These are phyloP conservation scores for Graphilbum sp. DNA, from an alignment of 2,329 filamentous ascomycete genomes.

Conservation along the genomic window DNA sequence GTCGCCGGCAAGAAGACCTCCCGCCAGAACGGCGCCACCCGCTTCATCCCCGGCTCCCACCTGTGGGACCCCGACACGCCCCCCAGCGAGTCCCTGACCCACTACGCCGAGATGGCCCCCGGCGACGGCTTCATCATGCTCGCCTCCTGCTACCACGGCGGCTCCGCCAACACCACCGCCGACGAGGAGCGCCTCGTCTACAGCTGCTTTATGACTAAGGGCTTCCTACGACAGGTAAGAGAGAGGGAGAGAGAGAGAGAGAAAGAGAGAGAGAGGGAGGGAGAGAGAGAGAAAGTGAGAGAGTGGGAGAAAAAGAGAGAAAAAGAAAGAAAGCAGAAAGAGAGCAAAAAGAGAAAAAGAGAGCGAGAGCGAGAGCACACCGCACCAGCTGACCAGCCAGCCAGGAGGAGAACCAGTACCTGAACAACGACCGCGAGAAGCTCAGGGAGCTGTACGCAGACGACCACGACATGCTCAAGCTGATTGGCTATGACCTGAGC, in stretches of 20 bases:
- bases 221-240: no score
- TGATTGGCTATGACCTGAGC: slow-evolving; percentile 13
- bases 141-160: slow-evolving; percentile 13
- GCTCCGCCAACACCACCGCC: slow-evolving; percentile 12
- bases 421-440: no score
- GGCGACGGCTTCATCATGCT: slow-evolving; percentile 13
- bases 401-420: slow-evolving; percentile 11
- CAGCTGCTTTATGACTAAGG: slow-evolving; percentile 3
- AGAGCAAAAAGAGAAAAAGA: no score
- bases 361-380: no score
- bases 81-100: slow-evolving; percentile 8
- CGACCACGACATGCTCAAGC: slow-evolving; percentile 7
- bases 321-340: no score
- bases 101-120: slow-evolving; percentile 10
- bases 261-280: no score
- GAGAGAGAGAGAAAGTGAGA: no score
- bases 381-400: no score
- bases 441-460: slow-evolving; percentile 10
- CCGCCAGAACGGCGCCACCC: slow-evolving; percentile 18
- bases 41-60: slow-evolving; percentile 20
- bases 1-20: slow-evolving; percentile 16
- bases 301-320: no score
- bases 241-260: no score
- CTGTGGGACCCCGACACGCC: slow-evolving; percentile 14
- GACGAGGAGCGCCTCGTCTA: slow-evolving; percentile 6